Evolutionary conservation across 164 flowering plant species (phyloP), one percentile per base, ranked within the genome.

Genomic region (Dillenia turbinata): DNA sequence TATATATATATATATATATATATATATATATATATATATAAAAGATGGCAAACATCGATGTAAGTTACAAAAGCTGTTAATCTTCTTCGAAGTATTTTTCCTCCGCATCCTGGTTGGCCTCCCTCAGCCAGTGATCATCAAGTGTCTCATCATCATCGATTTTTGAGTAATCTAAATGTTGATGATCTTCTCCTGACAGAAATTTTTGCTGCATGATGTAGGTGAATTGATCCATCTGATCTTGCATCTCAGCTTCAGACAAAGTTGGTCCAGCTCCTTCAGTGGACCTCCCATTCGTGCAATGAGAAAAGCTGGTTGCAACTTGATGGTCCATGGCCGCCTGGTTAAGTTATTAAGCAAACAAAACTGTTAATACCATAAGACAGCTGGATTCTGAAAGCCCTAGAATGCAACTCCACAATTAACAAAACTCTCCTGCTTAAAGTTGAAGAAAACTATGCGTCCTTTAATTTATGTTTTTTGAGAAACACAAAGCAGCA

Each of bases 81-180:
- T 74, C 76, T 73, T 88, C 92, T 43, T 78, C 89, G 57, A 93
- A 93, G 75, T 90, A 93, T 65, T 80, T 93, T 45, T 93, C 97
- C 71, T 93, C 98, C 0, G 98, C 94, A 68, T 93, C 97, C 44
- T 74, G 73, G 68, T 77, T 82, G 47, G 76, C 96, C 75, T 93
- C 94, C 72, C 80, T 83, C 46, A 77, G 71, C 97, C 97, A 93
- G 74, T 90, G 92, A 73, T 93, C 98, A 66, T 93, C 98, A 57
- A 93, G 76, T 9, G 89, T 82, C 72, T 76, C 91, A 60, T 93
- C 85, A 10, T 80, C 73, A 60, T 93, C 98, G 52, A 93, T 93
- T 77, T 79, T 83, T 15, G 97, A 76, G 72, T 93, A 93, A 68
- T 90, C 92, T 56, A 90, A 55, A 75, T 90, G 83, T 62, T 85